These are phyloP conservation scores for Neoboletus brunneissimus DNA, from an alignment of 768 basidiomycete species.

Conservation along the genomic window DNA sequence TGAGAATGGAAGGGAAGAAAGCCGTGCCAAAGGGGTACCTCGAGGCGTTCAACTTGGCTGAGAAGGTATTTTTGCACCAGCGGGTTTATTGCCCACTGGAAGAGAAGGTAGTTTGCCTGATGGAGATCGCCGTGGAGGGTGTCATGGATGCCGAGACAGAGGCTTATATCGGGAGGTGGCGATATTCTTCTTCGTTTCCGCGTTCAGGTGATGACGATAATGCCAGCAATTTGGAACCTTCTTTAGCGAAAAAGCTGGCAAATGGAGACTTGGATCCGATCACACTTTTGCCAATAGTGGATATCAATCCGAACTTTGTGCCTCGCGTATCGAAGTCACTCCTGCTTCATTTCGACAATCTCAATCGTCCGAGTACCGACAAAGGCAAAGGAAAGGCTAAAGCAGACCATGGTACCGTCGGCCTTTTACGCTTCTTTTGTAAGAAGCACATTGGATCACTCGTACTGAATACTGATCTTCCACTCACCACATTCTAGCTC, in stretches of 20 bases:
- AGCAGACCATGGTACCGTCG: conserved; percentile 23
- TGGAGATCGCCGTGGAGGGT: conserved; percentile 50
- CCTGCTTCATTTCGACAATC: conserved; percentile 31
- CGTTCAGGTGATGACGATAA: conserved; percentile 9
- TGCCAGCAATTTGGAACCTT: conserved; percentile 59
- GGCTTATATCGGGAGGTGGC: conserved; percentile 67
- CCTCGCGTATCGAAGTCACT: conserved; percentile 52
- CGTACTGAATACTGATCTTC: conserved; percentile 44
- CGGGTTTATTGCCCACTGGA: conserved; percentile 79
- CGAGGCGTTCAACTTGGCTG: conserved; percentile 73
- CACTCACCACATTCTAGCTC: conserved; percentile 30
- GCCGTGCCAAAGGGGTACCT: conserved; percentile 75
- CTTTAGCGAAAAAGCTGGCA: conserved; percentile 64
- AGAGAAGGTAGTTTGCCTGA: conserved; percentile 68
- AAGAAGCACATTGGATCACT: conserved; percentile 27
- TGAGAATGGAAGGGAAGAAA: conserved; percentile 83
- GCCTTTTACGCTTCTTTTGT: conserved; percentile 68
- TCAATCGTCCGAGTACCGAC: conserved; percentile 25
- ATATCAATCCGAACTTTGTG: conserved; percentile 68
- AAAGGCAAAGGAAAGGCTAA: conserved; percentile 51
- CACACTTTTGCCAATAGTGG: conserved; percentile 64
- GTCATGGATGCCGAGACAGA: conserved; percentile 60
- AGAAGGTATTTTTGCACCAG: conserved; percentile 91
- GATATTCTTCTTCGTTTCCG: not conserved
- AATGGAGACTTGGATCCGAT: conserved; percentile 70